Evolutionary conservation across 2,329 filamentous ascomycete species (phyloP).

Genomic region (Cladobotryum protrusum): DNA sequence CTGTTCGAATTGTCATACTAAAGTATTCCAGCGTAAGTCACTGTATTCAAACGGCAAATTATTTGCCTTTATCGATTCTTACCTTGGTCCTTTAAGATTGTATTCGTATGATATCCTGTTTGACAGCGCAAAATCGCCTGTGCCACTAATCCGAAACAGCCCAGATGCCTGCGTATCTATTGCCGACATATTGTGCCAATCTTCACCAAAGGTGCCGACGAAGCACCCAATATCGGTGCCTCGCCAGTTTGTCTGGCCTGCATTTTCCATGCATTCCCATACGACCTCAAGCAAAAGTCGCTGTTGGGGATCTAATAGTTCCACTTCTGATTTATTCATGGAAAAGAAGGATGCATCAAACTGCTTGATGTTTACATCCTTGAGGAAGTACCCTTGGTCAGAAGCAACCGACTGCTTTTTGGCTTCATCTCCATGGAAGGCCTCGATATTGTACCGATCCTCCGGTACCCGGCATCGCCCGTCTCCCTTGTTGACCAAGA

Average conservation of each 20-base stretch:
- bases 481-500: slow-evolving; percentile 23
- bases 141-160: slow-evolving; percentile 18
- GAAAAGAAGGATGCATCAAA: slow-evolving; percentile 28
- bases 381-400: slow-evolving; percentile 23
- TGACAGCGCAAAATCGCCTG: slow-evolving; percentile 22
- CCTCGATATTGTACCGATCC: slow-evolving; percentile 21
- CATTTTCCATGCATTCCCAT: slow-evolving; percentile 21
- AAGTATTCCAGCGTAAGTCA: neutral
- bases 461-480: slow-evolving; percentile 20
- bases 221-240: slow-evolving; percentile 23
- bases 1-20: slow-evolving; percentile 31
- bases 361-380: slow-evolving; percentile 16
- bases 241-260: slow-evolving; percentile 20
- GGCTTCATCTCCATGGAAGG: slow-evolving; percentile 15
- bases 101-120: slow-evolving; percentile 29
- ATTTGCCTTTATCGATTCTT: neutral
- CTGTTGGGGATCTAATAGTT: slow-evolving; percentile 26
- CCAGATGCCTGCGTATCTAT: slow-evolving; percentile 16
- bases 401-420: slow-evolving; percentile 8
- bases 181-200: slow-evolving; percentile 18
- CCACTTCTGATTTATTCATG: slow-evolving; percentile 22
- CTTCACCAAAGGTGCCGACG: slow-evolving; percentile 25
- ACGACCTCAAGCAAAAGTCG: slow-evolving; percentile 22
- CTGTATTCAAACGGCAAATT: neutral
- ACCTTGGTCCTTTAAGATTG: slow-evolving; percentile 28